phyloP scores from a whole-genome alignment of 1,139 yeast genomes.

The Pichia sp. region DNA sequence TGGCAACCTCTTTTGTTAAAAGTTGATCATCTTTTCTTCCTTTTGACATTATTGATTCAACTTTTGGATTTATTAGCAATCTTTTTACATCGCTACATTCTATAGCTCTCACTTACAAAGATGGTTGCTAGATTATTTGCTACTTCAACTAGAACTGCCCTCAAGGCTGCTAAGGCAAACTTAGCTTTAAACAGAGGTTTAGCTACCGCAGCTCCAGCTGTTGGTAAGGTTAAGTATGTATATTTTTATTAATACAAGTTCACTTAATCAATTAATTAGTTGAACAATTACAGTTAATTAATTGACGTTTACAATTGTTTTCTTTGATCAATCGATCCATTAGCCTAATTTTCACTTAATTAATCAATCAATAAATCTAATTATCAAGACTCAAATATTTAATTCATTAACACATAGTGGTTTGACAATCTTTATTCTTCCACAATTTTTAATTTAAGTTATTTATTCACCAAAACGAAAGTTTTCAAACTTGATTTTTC shows the following conservation, averaged over 20 bases:
- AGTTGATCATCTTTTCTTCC: not conserved
- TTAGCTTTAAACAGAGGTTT: constrained; percentile 69
- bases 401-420: too few relatives aligned
- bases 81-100: constrained; percentile 6
- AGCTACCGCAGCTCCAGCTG: constrained; percentile 79
- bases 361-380: too few relatives aligned
- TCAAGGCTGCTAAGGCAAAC: constrained; percentile 84
- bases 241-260: not conserved
- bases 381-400: too few relatives aligned
- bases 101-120: constrained; percentile 21
- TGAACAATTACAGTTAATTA: too few relatives aligned
- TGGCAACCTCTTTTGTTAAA: not conserved
- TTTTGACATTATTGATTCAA: not conserved
- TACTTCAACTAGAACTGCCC: constrained; percentile 83
- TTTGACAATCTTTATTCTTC: too few relatives aligned
- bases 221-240: constrained; percentile 89
- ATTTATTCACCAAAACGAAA: not conserved
- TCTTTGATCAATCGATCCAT: too few relatives aligned
- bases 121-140: constrained; percentile 74
- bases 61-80: too few relatives aligned
- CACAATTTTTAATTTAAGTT: too few relatives aligned
- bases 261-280: too few relatives aligned
- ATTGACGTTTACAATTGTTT: too few relatives aligned
- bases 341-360: too few relatives aligned
- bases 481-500: not conserved